A percentile compares a stretch with the other conserved stretches of the same genome.
Conservation (phyloP, 2,329 filamentous ascomycete species). For the Beauveria asiatica region DNA sequence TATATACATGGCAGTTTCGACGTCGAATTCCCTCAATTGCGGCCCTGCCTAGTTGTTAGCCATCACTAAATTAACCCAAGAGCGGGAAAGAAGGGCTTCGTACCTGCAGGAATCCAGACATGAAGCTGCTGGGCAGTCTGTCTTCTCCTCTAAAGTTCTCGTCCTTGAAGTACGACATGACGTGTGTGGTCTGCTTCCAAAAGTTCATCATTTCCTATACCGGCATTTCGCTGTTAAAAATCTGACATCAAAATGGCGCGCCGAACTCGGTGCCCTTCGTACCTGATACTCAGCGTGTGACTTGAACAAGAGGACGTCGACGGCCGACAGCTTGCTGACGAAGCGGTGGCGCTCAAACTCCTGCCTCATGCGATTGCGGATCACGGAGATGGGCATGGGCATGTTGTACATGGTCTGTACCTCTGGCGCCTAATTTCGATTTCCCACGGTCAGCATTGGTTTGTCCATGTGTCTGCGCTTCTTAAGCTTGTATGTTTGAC, state of each 20-base stretch:
- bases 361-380: slow-evolving; percentile 90
- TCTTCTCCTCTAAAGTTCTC: slow-evolving; percentile 71
- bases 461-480: neutral
- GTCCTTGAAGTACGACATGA: slow-evolving; percentile 93
- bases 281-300: slow-evolving; percentile 95
- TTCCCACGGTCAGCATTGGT: slow-evolving; percentile 11
- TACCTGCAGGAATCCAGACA: slow-evolving; percentile 92
- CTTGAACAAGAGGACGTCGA: slow-evolving; percentile 85
- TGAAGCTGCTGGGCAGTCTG: slow-evolving; percentile 80
- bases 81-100: slow-evolving; percentile 20
- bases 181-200: slow-evolving; percentile 94
- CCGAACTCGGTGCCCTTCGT: slow-evolving; percentile 18
- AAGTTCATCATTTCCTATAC: slow-evolving; percentile 92
- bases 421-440: slow-evolving; percentile 67
- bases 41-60: slow-evolving; percentile 33
- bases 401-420: slow-evolving; percentile 97
- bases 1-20: slow-evolving; percentile 25
- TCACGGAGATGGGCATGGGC: slow-evolving; percentile 74
- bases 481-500: neutral
- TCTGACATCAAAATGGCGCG: neutral
- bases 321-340: slow-evolving; percentile 77
- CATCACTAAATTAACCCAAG: slow-evolving; percentile 9
- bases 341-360: slow-evolving; percentile 95
- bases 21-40: slow-evolving; percentile 38
- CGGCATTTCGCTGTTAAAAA: neutral